These are phyloP conservation scores for Mortierella sp. DNA, from an alignment of 371 early-diverging fungal genomes.

Conservation along the genomic window DNA sequence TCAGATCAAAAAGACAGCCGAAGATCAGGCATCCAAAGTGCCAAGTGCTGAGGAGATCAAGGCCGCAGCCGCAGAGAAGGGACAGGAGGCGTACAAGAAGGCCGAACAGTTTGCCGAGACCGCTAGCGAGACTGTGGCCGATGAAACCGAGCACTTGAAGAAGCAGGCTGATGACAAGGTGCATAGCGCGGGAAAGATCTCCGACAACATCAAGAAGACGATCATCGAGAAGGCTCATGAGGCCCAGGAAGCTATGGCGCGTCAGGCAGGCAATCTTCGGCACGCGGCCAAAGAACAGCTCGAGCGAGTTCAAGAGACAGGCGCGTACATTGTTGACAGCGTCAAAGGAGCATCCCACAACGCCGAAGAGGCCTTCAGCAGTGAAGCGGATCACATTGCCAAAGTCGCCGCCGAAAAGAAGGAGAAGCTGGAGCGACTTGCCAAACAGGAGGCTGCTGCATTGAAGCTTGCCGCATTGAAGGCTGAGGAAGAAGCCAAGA, in stretches of 20 bases:
- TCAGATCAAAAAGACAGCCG: slow-evolving; percentile 12
- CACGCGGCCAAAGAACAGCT: slow-evolving; percentile 17
- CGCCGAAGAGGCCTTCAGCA: slow-evolving; percentile 17
- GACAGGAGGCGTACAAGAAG: slow-evolving; percentile 16
- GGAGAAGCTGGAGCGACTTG: slow-evolving; percentile 4
- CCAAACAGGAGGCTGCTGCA: slow-evolving; percentile 17
- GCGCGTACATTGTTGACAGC: slow-evolving; percentile 12
- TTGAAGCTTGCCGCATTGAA: slow-evolving; percentile 6
- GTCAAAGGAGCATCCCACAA: slow-evolving; percentile 1
- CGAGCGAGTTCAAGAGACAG: slow-evolving; percentile 12
- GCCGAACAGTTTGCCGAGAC: slow-evolving; percentile 20
- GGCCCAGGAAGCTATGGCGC: slow-evolving; percentile 29
- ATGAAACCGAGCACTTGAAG: slow-evolving; percentile 26
- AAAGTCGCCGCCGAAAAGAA: slow-evolving; percentile 19
- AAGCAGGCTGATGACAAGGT: slow-evolving; percentile 21
- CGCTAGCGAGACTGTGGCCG: slow-evolving; percentile 19
- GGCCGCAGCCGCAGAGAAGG: slow-evolving; percentile 18
- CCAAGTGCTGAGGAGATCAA: slow-evolving; percentile 13
- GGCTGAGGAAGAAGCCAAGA: slow-evolving; percentile 22
- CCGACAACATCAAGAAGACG: slow-evolving; percentile 29
- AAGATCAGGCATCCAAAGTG: not conserved
- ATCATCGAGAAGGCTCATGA: slow-evolving; percentile 32
- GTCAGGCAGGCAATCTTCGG: slow-evolving; percentile 18
- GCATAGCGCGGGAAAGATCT: slow-evolving; percentile 27
- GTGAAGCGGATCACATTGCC: slow-evolving; percentile 21